Conservation (phyloP, 306 rosid genomes). For the Lathyrus sativus region DNA sequence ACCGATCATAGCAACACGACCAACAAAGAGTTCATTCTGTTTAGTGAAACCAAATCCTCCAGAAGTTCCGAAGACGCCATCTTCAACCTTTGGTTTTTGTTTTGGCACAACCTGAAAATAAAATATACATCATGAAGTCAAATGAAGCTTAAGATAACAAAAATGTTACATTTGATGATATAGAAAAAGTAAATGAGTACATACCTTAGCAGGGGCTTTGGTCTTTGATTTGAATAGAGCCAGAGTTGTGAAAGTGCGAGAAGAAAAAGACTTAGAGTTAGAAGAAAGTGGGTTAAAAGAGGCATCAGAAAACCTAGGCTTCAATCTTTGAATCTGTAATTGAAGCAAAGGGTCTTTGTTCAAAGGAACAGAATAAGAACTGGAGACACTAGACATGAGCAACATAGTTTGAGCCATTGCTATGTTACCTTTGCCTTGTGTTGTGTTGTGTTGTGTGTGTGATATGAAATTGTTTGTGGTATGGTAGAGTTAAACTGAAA, state of each 20-base stretch:
- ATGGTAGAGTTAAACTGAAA: slow-evolving; percentile 16
- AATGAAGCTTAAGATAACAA: no score
- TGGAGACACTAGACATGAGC: slow-evolving; percentile 69
- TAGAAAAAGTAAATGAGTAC: not conserved
- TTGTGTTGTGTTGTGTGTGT: not conserved
- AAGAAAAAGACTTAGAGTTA: slow-evolving; percentile 31
- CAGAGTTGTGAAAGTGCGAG: slow-evolving; percentile 47
- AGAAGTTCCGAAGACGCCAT: slow-evolving; percentile 91
- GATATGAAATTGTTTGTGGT: not conserved
- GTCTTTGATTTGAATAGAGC: slow-evolving; percentile 85
- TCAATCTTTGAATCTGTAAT: slow-evolving; percentile 56
- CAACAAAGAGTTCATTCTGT: slow-evolving; percentile 95
- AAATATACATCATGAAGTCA: not conserved
- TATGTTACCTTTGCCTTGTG: not conserved
- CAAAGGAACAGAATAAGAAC: slow-evolving; percentile 52
- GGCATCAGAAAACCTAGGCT: slow-evolving; percentile 56
- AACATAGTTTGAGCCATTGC: slow-evolving; percentile 91
- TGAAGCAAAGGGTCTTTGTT: slow-evolving; percentile 65
- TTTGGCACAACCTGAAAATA: slow-evolving; percentile 47
- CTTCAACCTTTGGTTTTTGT: slow-evolving; percentile 84
- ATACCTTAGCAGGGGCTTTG: slow-evolving; percentile 81
- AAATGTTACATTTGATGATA: not conserved
- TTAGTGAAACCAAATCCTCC: slow-evolving; percentile 98
- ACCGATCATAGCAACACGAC: slow-evolving; percentile 96
- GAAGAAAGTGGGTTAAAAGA: slow-evolving; percentile 54